Conservation (phyloP, 345 rosid species). For the Citrus mangshanensis region DNA sequence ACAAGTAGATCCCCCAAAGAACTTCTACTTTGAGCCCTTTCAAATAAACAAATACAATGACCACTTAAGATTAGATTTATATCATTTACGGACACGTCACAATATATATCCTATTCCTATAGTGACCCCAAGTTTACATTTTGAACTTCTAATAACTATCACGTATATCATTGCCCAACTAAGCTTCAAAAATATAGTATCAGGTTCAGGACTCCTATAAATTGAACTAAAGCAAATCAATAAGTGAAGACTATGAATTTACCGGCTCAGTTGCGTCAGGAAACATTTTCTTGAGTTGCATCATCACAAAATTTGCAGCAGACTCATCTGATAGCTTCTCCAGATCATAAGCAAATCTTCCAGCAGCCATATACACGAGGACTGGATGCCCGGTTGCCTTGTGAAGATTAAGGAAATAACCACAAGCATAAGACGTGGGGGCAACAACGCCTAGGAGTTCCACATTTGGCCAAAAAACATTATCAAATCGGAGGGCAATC, state of each 20-base stretch:
- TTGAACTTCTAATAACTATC: neutral
- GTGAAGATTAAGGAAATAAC: constrained; percentile 85
- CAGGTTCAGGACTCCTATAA: neutral
- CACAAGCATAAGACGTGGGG: constrained; percentile 66
- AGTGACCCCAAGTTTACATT: neutral
- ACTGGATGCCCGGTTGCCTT: constrained; percentile 85
- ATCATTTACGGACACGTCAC: too few species aligned
- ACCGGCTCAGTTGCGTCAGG: constrained; percentile 81
- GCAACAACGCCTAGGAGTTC: constrained; percentile 78
- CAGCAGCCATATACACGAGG: constrained; percentile 88
- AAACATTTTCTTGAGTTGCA: constrained; percentile 83
- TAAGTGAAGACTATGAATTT: constrained; percentile 5
- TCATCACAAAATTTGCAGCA: constrained; percentile 60
- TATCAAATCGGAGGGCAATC: constrained; percentile 64
- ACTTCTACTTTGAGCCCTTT: too few species aligned
- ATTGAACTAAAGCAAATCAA: neutral
- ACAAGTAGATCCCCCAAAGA: too few species aligned
- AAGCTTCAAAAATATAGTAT: neutral
- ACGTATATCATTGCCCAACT: neutral
- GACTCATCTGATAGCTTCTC: constrained; percentile 67
- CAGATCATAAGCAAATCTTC: constrained; percentile 65
- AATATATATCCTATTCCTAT: neutral
- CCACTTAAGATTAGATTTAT: too few species aligned
- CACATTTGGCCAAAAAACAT: constrained; percentile 81
- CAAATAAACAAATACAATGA: too few species aligned